Base-by-base conservation (phyloP, 176 grass and related monocot species). In the Carex myosuroides region DNA sequence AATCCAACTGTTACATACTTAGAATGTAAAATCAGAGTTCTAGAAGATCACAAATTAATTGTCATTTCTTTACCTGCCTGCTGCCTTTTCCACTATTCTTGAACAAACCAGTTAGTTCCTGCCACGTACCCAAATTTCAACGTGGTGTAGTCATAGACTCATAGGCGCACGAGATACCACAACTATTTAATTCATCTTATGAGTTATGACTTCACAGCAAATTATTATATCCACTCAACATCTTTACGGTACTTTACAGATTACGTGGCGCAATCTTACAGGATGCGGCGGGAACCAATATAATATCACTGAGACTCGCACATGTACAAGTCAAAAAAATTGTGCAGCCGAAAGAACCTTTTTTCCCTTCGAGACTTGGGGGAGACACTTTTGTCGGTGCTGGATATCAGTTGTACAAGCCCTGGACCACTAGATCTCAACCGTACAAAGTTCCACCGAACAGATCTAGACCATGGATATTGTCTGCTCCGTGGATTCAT, bases 91-190 rank as follows among this genome's bases (percentile, higher is more conserved):
- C 55, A 80, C 6, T 32, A 10, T 39, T 3, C 33, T 77, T 80
- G 14, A 80, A 58, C 55, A 58, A 80, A 80, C 50, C 16, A 58
- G 11, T 2, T 54, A 58, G 11, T 2, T 54, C 21, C 13, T 59
- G 52, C 77, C 77, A 80, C 55, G 77, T 80, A 59, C 52, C 29
- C 77, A 35, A 80, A 60, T 80, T 37, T 22, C 46, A 11, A 80
- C 77, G 77, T 80, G 77, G 50, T 80, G 14, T 57, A 21, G 3
- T 50, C n/a, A 0, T 29, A 29, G 29, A n/a, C n/a, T 1, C 72
- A 77, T 77, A 53, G 0, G 3, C n/a, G 72, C 72, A 77, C 44
- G 72, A 24, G 46, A 77, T 26, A 16, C n/a, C 21, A 3, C 13
- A 22, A 59, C 21, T 79, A 59, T 30, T 79, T 79, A 21, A 66